Evolutionary conservation across 2,329 filamentous ascomycete genomes (phyloP).

Genomic region (Ceratocystis alfenasii): DNA sequence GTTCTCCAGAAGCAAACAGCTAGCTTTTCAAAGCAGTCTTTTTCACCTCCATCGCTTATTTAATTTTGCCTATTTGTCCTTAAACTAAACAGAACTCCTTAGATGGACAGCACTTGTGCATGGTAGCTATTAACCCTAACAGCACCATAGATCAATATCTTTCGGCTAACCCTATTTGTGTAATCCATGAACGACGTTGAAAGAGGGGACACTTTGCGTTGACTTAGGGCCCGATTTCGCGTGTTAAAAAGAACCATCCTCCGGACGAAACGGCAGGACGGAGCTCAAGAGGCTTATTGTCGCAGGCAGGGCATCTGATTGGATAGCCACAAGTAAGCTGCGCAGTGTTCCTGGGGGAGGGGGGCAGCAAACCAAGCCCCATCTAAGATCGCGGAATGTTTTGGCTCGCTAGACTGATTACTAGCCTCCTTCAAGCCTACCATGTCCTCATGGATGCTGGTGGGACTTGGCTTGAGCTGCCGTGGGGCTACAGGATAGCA

Average conservation of each 20-base stretch:
- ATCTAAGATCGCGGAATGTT: neutral
- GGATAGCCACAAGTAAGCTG: neutral
- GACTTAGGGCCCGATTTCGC: neutral
- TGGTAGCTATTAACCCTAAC: neutral
- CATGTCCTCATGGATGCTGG: neutral
- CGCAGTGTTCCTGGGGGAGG: neutral
- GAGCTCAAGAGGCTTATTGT: neutral
- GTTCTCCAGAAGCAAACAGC: too few relatives aligned
- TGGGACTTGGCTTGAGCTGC: constrained; percentile 5
- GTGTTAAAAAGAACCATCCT: neutral
- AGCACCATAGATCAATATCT: neutral
- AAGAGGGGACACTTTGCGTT: constrained; percentile 14
- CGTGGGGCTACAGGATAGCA: neutral
- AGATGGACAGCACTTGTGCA: too few relatives aligned
- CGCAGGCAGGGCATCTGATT: neutral
- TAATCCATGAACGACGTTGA: constrained; percentile 12
- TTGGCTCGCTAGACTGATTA: neutral
- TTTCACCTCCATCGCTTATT: neutral
- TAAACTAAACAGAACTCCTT: neutral
- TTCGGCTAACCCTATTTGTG: neutral
- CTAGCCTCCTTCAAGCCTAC: neutral
- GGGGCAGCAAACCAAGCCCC: neutral
- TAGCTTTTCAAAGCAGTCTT: neutral
- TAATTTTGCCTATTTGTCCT: neutral
- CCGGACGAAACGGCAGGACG: neutral